A percentile compares a stretch with the other conserved stretches of the same genome.
phyloP scores from a whole-genome alignment of 345 rosid species.

The Geranium brycei region DNA sequence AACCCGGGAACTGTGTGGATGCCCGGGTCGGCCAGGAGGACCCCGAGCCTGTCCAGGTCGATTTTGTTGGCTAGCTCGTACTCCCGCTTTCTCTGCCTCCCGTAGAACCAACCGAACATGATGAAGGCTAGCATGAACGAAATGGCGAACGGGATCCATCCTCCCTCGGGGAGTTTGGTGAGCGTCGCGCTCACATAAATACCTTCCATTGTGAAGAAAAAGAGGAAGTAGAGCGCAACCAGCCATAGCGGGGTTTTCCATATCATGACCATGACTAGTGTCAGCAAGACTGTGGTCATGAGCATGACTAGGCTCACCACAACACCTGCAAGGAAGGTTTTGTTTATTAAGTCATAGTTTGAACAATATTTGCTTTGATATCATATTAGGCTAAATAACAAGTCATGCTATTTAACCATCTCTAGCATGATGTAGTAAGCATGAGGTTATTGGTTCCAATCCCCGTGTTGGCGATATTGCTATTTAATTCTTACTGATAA shows the following conservation, averaged over 20 bases:
- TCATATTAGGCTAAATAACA: no score
- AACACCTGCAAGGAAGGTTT: slow-evolving; percentile 36
- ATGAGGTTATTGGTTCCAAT: no score
- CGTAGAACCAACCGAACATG: slow-evolving; percentile 86
- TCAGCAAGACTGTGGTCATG: slow-evolving; percentile 55
- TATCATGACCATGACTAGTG: slow-evolving; percentile 69
- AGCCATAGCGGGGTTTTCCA: slow-evolving; percentile 58
- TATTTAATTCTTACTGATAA: no score
- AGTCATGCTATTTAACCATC: no score
- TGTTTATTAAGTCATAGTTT: slow-evolving; percentile 1
- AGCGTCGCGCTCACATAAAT: slow-evolving; percentile 65
- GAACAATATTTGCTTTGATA: neutral
- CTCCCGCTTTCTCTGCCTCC: slow-evolving; percentile 67
- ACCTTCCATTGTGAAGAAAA: slow-evolving; percentile 64
- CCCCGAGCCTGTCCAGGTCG: slow-evolving; percentile 38
- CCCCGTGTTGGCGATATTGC: no score
- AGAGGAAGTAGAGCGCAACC: slow-evolving; percentile 43
- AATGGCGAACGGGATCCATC: slow-evolving; percentile 88
- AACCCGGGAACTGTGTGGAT: slow-evolving; percentile 67
- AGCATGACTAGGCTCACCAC: slow-evolving; percentile 86
- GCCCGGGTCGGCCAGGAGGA: slow-evolving; percentile 44
- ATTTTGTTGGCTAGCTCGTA: slow-evolving; percentile 59
- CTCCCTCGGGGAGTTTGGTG: slow-evolving; percentile 62
- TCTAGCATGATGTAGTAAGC: no score
- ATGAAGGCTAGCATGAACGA: slow-evolving; percentile 59